Percentiles rank a stretch among this genome's conserved stretches.
Conservation (phyloP, 345 rosid genomes). For the Eucalyptus tenuipes region DNA sequence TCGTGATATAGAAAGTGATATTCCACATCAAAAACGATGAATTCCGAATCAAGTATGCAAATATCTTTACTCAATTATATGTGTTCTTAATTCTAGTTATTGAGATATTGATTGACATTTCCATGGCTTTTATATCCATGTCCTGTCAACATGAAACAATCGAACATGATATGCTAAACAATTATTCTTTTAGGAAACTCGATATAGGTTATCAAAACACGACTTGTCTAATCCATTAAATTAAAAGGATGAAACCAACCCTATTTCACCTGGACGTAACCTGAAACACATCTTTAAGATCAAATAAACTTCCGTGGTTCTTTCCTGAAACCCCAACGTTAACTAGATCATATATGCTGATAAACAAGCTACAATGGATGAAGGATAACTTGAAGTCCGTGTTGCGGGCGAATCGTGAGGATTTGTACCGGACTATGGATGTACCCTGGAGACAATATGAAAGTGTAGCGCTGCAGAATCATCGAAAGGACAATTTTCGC, state of each 20-base stretch:
- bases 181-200: neutral
- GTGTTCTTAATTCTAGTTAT: no score
- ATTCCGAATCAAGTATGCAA: no score
- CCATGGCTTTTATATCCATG: neutral
- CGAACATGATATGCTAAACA: neutral
- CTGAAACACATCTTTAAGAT: neutral
- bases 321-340: neutral
- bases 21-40: no score
- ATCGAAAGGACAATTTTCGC: neutral
- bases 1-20: no score
- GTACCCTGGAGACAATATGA: neutral
- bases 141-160: neutral
- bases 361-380: neutral
- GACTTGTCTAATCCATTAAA: neutral
- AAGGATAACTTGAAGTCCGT: neutral
- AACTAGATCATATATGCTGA: neutral
- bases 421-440: neutral
- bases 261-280: neutral
- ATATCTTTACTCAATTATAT: no score
- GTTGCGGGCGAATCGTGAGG: neutral
- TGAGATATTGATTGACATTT: no score
- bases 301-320: neutral
- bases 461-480: neutral
- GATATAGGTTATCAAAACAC: neutral
- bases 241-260: neutral